A percentile compares a stretch with the other conserved stretches of the same genome.
Evolutionary conservation across 163 green algal genomes (phyloP).

Genomic region (Scenedesmus sp.): DNA sequence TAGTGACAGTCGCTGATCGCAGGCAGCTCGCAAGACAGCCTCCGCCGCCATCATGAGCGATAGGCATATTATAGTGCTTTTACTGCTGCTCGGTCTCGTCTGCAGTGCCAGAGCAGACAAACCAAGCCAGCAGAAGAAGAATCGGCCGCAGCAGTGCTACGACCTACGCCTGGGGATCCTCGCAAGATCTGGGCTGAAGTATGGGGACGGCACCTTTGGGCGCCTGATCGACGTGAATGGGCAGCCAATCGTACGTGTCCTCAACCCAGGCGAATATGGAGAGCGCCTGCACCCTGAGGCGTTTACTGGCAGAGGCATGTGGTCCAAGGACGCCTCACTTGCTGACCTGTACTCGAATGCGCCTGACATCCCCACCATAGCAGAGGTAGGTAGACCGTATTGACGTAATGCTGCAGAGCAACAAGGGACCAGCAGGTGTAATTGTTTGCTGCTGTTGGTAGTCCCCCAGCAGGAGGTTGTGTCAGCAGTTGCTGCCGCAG

Average conservation of each 20-base stretch:
- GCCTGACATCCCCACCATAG: not conserved
- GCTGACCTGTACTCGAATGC: not conserved
- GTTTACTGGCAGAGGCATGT: not conserved
- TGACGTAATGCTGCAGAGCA: not conserved
- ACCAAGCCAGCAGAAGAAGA: not conserved
- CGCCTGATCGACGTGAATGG: not conserved
- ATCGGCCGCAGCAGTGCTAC: not conserved
- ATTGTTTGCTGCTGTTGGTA: not conserved
- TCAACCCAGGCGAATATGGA: not conserved
- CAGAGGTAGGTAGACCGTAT: not conserved
- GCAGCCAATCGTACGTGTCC: not conserved
- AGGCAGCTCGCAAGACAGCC: not conserved
- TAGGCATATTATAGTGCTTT: not conserved
- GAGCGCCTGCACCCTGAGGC: not conserved
- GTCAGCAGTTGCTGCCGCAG: slow-evolving; percentile 7
- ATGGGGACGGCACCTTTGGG: not conserved
- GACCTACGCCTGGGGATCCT: not conserved
- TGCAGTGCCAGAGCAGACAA: not conserved
- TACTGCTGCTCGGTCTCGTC: not conserved
- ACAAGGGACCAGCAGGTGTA: not conserved
- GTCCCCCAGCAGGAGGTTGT: no score
- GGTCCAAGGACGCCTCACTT: not conserved
- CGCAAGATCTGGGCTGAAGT: not conserved
- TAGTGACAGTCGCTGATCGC: not conserved
- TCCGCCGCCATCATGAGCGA: not conserved